Conservation (phyloP, 2,329 filamentous ascomycete genomes). For the Colletotrichum chlorophyti region DNA sequence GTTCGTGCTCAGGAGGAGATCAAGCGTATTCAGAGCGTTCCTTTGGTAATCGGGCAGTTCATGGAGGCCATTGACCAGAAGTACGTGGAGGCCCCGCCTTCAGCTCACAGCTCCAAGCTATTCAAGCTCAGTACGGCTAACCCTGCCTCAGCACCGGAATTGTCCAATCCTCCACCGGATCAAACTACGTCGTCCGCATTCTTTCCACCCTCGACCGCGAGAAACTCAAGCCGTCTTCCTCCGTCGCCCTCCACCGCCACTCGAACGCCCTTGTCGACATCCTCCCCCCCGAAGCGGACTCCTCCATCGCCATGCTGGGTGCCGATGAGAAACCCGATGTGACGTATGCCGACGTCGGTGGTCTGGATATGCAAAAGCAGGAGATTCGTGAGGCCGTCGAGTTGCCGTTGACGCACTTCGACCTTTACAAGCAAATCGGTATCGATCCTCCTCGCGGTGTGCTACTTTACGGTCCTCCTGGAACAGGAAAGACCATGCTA, state of each 20-base stretch:
- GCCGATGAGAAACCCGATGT: constrained; percentile 97
- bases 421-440: constrained; percentile 98
- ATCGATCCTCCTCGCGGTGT: constrained; percentile 98
- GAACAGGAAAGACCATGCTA: constrained; percentile 87
- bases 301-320: constrained; percentile 97
- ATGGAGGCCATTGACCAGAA: constrained; percentile 99
- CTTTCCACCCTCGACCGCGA: constrained; percentile 98
- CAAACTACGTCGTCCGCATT: constrained; percentile 98
- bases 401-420: constrained; percentile 94
- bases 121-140: constrained; percentile 9
- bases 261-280: constrained; percentile 99
- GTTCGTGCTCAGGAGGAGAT: constrained; percentile 99
- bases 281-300: constrained; percentile 97
- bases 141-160: constrained; percentile 81
- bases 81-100: constrained; percentile 57
- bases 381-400: constrained; percentile 98
- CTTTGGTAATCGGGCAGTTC: constrained; percentile 97
- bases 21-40: constrained; percentile 98
- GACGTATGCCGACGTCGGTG: constrained; percentile 96
- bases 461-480: constrained; percentile 72
- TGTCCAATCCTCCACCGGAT: constrained; percentile 96
- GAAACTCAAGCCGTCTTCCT: constrained; percentile 96
- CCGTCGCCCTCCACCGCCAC: constrained; percentile 95
- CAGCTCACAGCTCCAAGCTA: neutral
- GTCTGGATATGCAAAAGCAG: constrained; percentile 99